phyloP scores from a whole-genome alignment of 345 rosid genomes.

The Trapa incisa region DNA sequence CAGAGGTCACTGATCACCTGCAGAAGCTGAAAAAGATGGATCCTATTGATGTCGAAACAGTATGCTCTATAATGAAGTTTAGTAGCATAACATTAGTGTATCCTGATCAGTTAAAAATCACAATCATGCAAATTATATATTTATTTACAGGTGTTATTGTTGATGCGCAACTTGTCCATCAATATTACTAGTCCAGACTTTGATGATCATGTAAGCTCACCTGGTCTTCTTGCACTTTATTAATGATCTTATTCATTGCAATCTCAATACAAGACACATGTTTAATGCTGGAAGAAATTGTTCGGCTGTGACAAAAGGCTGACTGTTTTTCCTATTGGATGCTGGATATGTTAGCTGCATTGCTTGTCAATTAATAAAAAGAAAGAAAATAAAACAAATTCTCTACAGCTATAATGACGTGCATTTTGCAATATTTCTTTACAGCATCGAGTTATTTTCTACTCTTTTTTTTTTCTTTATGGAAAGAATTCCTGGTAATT shows the following conservation, averaged over 20 bases:
- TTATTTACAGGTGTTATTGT: slow-evolving; percentile 50
- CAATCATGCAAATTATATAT: background rate
- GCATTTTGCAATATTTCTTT: no score
- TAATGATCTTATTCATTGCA: background rate
- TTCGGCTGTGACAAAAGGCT: background rate
- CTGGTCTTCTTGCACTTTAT: slow-evolving; percentile 3
- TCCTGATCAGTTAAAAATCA: background rate
- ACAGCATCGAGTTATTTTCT: no score
- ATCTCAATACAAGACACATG: background rate
- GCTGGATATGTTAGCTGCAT: no score
- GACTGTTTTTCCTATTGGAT: background rate
- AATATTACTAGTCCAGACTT: slow-evolving; percentile 77
- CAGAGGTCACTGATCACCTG: slow-evolving; percentile 47
- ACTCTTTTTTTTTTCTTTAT: no score
- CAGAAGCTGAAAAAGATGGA: slow-evolving; percentile 84
- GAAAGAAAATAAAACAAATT: no score
- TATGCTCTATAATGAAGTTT: slow-evolving; percentile 16
- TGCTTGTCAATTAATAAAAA: no score
- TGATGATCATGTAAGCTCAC: slow-evolving; percentile 69
- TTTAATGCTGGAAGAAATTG: background rate
- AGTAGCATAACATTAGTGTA: background rate
- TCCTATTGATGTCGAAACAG: slow-evolving; percentile 86
- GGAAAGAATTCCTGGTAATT: no score
- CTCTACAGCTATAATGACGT: no score
- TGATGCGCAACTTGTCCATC: slow-evolving; percentile 91